Evolutionary conservation across 1,139 yeast species (phyloP), one percentile per base, ranked within the genome.

Genomic region (Blastobotrys serpentis): DNA sequence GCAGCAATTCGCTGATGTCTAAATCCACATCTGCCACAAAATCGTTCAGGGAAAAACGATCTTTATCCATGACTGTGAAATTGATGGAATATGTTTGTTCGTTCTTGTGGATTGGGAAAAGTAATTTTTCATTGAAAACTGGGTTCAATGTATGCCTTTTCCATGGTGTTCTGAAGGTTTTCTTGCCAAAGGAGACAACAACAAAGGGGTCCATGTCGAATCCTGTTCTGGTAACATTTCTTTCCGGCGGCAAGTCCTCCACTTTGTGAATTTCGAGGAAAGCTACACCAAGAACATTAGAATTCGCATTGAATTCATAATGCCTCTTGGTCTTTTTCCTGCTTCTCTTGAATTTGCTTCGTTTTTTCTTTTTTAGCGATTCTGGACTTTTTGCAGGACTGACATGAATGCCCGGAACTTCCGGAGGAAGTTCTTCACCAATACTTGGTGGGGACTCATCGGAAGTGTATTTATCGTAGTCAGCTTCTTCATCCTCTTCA

Each of bases 161-260:
- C 82, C 89, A 85, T 19, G 92, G 84, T 0, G 97, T 89, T 56
- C 95, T 78, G 65, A 81, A 90, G 0, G 94, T 88, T 55, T 85
- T 84, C 61, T 86, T 84, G 10, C 97, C 97, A 65, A 90, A 88
- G 0, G 96, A 83, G 0, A 87, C 83, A 14, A 90, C 92, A 4
- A 90, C 95, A 68, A 90, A 92, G 0, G 98, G 98, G 62, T 92
- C 98, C 95, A 92, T 87, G 64, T 89, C 96, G 61, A 84, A 92
- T 0, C 92, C 83, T 17, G 89, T 79, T 17, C 90, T 73, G 1
- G 84, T 69, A 52, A 69, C 57, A 42, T 68, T 65, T 13, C 64
- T 55, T 33, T 56, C 42, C 4, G 53, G 78, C 1, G 72, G 72
- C 29, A 69, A 55, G 48, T 65, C 89, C 1, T 78, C 72, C 19